A percentile compares a stretch with the other conserved stretches of the same genome.
These are phyloP conservation scores for Coemansia sp. DNA, from an alignment of 192 early-diverging fungal genomes.

Conservation along the genomic window DNA sequence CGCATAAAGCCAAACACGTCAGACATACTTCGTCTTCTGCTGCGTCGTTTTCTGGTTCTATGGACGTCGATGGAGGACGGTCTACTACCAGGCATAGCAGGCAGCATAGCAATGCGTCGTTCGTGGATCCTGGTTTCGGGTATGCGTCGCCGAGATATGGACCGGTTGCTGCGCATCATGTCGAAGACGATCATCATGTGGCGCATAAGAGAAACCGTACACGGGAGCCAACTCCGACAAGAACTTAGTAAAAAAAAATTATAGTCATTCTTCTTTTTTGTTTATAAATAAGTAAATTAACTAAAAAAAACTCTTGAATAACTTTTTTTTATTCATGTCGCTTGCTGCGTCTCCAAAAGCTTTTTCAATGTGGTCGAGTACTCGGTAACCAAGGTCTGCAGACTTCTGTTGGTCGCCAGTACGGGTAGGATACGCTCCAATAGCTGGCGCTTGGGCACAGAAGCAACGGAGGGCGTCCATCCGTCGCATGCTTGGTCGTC, in stretches of 20 bases:
- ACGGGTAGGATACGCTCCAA: conserved; percentile 66
- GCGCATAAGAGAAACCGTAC: conserved; percentile 48
- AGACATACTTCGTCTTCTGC: too few relatives aligned
- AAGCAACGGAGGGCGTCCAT: conserved; percentile 26
- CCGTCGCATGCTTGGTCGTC: not conserved
- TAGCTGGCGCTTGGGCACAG: conserved; percentile 65
- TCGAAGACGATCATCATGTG: conserved; percentile 2
- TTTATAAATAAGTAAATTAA: not conserved
- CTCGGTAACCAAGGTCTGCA: conserved; percentile 64
- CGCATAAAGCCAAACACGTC: not conserved
- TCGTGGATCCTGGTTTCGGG: not conserved
- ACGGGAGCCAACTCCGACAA: conserved; percentile 34
- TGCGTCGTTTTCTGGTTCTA: too few relatives aligned
- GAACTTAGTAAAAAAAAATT: not conserved
- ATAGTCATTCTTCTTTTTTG: not conserved
- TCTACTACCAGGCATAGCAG: not conserved
- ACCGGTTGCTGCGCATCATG: not conserved
- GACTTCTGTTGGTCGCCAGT: conserved; percentile 65
- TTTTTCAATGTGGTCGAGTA: conserved; percentile 38
- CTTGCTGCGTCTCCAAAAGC: not conserved
- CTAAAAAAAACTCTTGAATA: not conserved
- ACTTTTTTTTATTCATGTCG: conserved; percentile 5
- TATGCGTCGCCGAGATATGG: not conserved
- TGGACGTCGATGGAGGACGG: too few relatives aligned
- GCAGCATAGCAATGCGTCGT: not conserved